Base-by-base conservation (phyloP, 1,284 basidiomycete species). In the Blastosporella zonata region DNA sequence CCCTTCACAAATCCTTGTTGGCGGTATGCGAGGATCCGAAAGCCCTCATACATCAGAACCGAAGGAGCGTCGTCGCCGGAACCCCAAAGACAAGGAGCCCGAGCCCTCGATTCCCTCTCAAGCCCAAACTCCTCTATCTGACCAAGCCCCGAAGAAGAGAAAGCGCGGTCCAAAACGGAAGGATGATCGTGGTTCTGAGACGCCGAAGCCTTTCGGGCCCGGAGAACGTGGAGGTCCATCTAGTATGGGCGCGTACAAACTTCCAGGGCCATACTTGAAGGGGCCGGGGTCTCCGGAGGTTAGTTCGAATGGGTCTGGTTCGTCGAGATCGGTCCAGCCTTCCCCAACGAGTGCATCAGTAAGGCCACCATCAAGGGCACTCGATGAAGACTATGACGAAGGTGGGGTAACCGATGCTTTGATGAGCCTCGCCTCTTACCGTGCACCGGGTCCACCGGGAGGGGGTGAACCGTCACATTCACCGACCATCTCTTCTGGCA, bases 321-420 rank as follows among this genome's bases (percentile, higher is more conserved):
- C 81, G 13, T 78, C 72, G 13, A 62, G 73, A 29, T 75, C 82
- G 9, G 75, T 80, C 35, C 81, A 85, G 60, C 85, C 84, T 0
- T 87, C 85, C 22, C 86, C 86, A 2, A 84, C 78, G 5, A 78
- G 72, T 49, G 77, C 72, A 12, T 74, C 75, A 1, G 75, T 81
- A 17, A 71, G 77, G 6, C 76, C 78, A 15, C 84, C 84, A 6
- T 70, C 78, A 12, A 73, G 89, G 12, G 68, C 78, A 1, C 75
- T 91, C 13, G 89, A 92, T 57, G 90, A 93, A 55, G 84, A 93
- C 58, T 91, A 91, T 54, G 89, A 91, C 53, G 88, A 88, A 60
- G 71, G 64, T 29, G 48, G 48, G 1, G 82, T 84, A 29, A 82
- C 82, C 2, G 87, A 87, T 55, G 76, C 84, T 0, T 68, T 92